A percentile compares a stretch with the other conserved stretches of the same genome.
Conservation (phyloP, 495 filamentous ascomycete genomes). For the Terfezia claveryi region DNA sequence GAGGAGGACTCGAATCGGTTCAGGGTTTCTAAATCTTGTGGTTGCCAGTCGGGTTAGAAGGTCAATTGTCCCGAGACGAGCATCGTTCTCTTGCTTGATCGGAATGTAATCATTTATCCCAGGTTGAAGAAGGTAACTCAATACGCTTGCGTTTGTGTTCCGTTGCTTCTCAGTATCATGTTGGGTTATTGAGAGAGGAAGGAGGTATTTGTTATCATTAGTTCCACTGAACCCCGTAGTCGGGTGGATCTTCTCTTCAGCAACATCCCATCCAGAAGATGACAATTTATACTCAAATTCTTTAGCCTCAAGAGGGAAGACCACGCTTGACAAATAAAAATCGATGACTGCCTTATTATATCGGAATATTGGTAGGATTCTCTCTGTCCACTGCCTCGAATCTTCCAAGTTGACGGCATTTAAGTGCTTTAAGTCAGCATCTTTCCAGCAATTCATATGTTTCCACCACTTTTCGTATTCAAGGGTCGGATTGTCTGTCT, state of each 20-base stretch:
- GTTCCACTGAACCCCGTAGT: conserved; percentile 55
- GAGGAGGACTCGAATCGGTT: conserved; percentile 35
- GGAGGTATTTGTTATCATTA: conserved; percentile 36
- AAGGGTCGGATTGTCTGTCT: conserved; percentile 31
- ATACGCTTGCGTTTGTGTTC: conserved; percentile 43
- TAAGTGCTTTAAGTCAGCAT: conserved; percentile 22
- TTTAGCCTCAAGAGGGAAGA: conserved; percentile 45
- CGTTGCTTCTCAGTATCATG: conserved; percentile 32
- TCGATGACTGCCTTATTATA: conserved; percentile 33
- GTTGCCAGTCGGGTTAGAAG: conserved; percentile 27
- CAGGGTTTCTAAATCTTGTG: conserved; percentile 13
- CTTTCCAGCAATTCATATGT: conserved; percentile 1
- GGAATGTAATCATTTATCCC: conserved; percentile 28
- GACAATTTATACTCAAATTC: conserved; percentile 44
- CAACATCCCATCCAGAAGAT: conserved; percentile 50
- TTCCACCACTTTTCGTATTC: conserved; percentile 34
- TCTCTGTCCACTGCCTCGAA: conserved; percentile 13
- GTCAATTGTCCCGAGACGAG: conserved; percentile 20
- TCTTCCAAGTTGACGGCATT: conserved; percentile 40
- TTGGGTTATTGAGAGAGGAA: conserved; percentile 35
- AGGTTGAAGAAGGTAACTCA: conserved; percentile 31
- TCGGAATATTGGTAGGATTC: conserved; percentile 32
- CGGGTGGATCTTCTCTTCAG: conserved; percentile 24
- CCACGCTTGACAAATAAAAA: conserved; percentile 37
- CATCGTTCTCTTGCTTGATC: conserved; percentile 2